Base-by-base conservation (phyloP, 2,329 filamentous ascomycete genomes). In the Cercospora sesami region DNA sequence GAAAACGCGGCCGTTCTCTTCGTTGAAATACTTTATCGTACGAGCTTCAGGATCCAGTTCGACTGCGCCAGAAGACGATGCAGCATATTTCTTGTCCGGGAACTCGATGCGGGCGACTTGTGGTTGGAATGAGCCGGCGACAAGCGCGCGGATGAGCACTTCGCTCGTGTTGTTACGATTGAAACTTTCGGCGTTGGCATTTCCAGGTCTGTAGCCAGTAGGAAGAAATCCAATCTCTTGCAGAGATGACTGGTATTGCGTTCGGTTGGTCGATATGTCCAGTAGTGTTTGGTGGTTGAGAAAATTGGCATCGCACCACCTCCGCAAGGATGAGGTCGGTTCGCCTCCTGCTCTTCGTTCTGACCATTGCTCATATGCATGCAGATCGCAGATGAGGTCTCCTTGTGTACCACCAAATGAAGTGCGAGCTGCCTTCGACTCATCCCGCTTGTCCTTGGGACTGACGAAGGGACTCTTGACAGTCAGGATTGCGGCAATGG, bases 81-180 rank as follows among this genome's bases (percentile, higher is more conserved):
- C 89, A 12, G 92, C 91, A 79, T 96, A 99, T 79, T 97, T 98
- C 83, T 96, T 96, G 81, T 97, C 93, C 0, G 95, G 95, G 73
- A 97, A 92, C 72, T 93, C 90, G 77, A 99, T 97, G 63, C 94
- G 89, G 14, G 93, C 93, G 71, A 97, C 89, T 80, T 98, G 94
- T 0, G 95, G 95, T 48, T 83, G 83, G 79, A 86, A 85, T 3
- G 84, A 79, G 14, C 81, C 84, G 1, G 84, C 84, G 8, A 84
- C 79, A 16, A 85, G 76, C 4, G 83, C 81, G 30, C 83, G 83
- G 4, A 85, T 69, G 2, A 85, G 80, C 0, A 80, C 78, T 23
- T 80, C 80, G 68, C 83, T 83, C 58, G 77, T 74, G 65, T 83
- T 83, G 71, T 84, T 80, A 64, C 84, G 84, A 68, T 86, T 85